Evolutionary conservation across 768 basidiomycete genomes (phyloP), one percentile per base, ranked within the genome.

Genomic region (Tricholoma terreum): DNA sequence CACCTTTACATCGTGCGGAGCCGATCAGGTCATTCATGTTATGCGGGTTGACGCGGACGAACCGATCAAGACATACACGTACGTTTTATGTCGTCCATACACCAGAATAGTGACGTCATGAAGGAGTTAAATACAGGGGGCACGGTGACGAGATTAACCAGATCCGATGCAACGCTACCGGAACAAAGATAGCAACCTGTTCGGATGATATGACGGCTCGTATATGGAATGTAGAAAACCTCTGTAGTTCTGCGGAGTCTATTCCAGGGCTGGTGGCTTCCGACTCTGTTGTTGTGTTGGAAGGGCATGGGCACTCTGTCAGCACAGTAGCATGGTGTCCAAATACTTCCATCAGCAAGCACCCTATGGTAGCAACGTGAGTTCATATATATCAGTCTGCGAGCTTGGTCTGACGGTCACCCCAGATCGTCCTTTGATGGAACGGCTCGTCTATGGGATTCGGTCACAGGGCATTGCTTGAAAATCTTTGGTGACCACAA

Each of bases 371-470:
- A 11, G 89, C 86, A 22, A 90, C 91, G 90, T 90, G 65, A 67
- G 84, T 73, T 27, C 22, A 30, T 49, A 31, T 31, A 10, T 8
- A n/a, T 17, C 14, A 31, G n/a, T 10, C 24, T 48, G 46, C 17
- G 27, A 22, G 2, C 9, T 31, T 31, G 30, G 15, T 31, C n/a
- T 30, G 27, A 61, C 17, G 50, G 46, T 48, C 30, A 34, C 52
- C 34, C 50, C 3, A 93, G 90, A 7, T 83, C 86, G 9, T 91
- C 91, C 4, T 92, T 92, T 65, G 94, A 96, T 65, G 75, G 77
- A 12, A 90, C 91, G 1, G 83, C 89, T 4, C 84, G 90, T 40
- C 61, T 96, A 30, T 96, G 93, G 93, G 88, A 94, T 69, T 83
- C 86, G 3, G 79, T 81, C 45, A 87, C 87, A 0, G 92, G 92